These are phyloP conservation scores for Leptoxyphium fumago DNA, from an alignment of 2,329 filamentous ascomycete genomes.

Conservation along the genomic window DNA sequence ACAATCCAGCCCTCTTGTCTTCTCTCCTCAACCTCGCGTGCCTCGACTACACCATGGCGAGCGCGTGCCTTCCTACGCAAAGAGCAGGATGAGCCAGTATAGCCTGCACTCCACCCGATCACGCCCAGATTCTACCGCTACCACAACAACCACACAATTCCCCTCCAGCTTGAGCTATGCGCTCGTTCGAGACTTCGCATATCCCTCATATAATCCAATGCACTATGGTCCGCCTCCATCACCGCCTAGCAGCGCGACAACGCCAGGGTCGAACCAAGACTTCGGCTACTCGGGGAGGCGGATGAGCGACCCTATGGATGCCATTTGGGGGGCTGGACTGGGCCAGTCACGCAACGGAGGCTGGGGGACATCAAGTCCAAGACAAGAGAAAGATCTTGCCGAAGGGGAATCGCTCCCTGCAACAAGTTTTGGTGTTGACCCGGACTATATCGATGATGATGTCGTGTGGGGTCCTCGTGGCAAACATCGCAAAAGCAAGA, in stretches of 20 bases:
- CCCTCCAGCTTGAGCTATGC: constrained; percentile 73
- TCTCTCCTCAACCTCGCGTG: neutral
- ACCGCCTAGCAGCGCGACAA: constrained; percentile 65
- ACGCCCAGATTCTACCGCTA: constrained; percentile 54
- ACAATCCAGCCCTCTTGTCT: neutral
- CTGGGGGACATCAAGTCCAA: constrained; percentile 38
- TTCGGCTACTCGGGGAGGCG: constrained; percentile 51
- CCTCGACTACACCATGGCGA: constrained; percentile 4
- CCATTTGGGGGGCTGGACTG: constrained; percentile 3
- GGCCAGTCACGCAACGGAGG: constrained; percentile 16
- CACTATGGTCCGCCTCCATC: constrained; percentile 88
- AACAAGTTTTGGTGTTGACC: constrained; percentile 18
- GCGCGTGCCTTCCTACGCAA: constrained; percentile 52
- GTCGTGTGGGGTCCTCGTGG: constrained; percentile 6
- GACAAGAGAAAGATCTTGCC: constrained; percentile 20
- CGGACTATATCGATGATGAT: constrained; percentile 7
- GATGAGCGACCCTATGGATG: constrained; percentile 52
- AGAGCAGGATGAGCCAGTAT: constrained; percentile 71
- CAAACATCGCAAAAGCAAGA: constrained; percentile 29
- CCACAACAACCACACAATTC: constrained; percentile 23
- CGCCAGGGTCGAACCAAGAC: constrained; percentile 55
- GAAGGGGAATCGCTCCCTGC: constrained; percentile 15
- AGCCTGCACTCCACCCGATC: constrained; percentile 60
- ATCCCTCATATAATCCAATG: constrained; percentile 64
- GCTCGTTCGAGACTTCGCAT: constrained; percentile 93